Evolutionary conservation across 495 filamentous ascomycete genomes (phyloP), one percentile per base, ranked within the genome.

Genomic region (Trypethelium eluteriae): DNA sequence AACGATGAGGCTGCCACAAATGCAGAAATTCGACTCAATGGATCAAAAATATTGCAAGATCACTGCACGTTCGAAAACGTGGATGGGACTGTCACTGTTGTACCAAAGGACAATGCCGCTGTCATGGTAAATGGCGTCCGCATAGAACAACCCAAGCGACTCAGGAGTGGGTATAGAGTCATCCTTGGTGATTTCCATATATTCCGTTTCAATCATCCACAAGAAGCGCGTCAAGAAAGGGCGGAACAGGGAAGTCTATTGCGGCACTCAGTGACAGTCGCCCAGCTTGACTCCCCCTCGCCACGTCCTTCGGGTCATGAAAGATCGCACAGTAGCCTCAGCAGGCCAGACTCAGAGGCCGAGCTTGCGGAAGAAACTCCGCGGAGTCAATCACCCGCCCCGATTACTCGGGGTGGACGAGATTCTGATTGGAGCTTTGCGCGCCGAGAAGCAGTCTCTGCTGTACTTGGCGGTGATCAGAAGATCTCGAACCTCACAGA

Each of bases 101-200:
- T 96, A 18, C 94, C 94, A 0, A 89, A 85, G 67, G 92, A 95
- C 72, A 90, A 89, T 16, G 95, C 94, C 2, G 88, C 93, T 6
- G 89, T 98, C 44, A 98, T 99, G 95, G 92, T 99, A 44, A 99
- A 99, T 71, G 94, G 94, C 50, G 81, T 93, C 65, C 87, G 92
- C 25, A 87, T 97, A 38, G 83, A 90, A 41, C 89, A 90, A 71
- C 87, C 91, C 10, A 92, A 86, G 66, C 84, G 91, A 63, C 80
- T 99, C 49, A 86, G 91, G 70, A 96, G 92, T 77, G 94, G 94
- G 39, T 94, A 90, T 76, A 89, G 94, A 38, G 90, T 99, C 53
- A 99, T 99, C 61, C 79, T 99, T 10, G 94, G 95, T 16, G 94
- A 99, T 76, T 99, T 99, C 73, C 94, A 99, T 74, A 99, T 99